phyloP scores from a whole-genome alignment of 805 yeast genomes.

The Brettanomyces bruxellensis region DNA sequence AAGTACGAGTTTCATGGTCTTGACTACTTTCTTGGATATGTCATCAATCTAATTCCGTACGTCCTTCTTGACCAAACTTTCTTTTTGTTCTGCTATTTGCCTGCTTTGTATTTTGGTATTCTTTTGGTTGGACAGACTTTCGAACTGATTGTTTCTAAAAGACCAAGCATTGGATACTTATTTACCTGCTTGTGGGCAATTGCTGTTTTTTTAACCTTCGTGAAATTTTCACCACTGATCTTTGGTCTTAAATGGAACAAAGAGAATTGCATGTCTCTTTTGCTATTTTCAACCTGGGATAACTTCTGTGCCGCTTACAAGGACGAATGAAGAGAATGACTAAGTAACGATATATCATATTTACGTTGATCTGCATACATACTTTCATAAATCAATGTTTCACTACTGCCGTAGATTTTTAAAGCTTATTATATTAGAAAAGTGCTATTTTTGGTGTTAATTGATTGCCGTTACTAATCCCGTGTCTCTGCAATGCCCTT shows the following conservation, averaged over 20 bases:
- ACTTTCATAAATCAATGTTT: too few relatives aligned
- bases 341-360: too few relatives aligned
- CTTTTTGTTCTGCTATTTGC: slow-evolving; percentile 39
- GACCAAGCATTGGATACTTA: slow-evolving; percentile 19
- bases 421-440: too few relatives aligned
- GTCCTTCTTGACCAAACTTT: slow-evolving; percentile 30
- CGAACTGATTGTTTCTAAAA: slow-evolving; percentile 30
- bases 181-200: slow-evolving; percentile 15
- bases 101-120: slow-evolving; percentile 41
- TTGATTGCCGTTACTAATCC: neutral
- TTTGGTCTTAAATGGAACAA: slow-evolving; percentile 39
- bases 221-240: slow-evolving; percentile 30
- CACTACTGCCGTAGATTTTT: neutral
- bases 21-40: slow-evolving; percentile 47
- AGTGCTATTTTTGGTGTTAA: too few relatives aligned
- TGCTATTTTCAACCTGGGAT: slow-evolving; percentile 10
- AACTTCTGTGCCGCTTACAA: slow-evolving; percentile 1
- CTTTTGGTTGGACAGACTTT: slow-evolving; percentile 34
- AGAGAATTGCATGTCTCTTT: slow-evolving; percentile 26
- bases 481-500: slow-evolving; percentile 41
- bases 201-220: slow-evolving; percentile 21
- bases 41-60: slow-evolving; percentile 50
- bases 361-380: too few relatives aligned
- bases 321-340: neutral
- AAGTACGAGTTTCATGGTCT: slow-evolving; percentile 17